Base-by-base conservation (phyloP, 1,139 yeast genomes). In the Candida dubliniensis region DNA sequence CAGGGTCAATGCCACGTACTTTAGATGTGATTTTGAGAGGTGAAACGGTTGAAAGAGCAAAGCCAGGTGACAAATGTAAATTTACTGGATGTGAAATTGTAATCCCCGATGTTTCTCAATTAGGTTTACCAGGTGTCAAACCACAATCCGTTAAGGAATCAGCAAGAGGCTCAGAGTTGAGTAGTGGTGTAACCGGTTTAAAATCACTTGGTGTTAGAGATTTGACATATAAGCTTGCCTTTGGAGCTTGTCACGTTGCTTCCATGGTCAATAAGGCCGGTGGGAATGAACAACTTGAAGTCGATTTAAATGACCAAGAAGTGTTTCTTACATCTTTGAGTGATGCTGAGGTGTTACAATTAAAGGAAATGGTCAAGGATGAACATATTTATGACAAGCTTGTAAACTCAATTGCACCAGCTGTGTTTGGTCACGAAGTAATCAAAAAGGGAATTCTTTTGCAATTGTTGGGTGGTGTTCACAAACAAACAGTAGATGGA, bases 1-100 rank as follows among this genome's bases (percentile, higher is more conserved):
- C 97, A 0, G 99, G 99, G 27, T 89, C 97, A 2, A 93, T 93
- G 99, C 99, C 99, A 31, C 80, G 99, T 63, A 93, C 98, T 8
- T 69, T 93, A 54, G 99, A 93, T 64, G 95, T 93, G 25, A 87
- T 93, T 45, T 69, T 93, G 45, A 77, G 99, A 58, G 99, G 99
- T 38, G 98, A 93, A 56, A 78, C 90, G 42, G 99, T 95, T 8
- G 99, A 93, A 63, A 78, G 91, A 53, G 98, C 98, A 2, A 95
- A 93, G 64, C 98, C 99, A 0, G 99, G 99, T 53, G 99, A 93
- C 64, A 87, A 90, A 63, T 89, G 97, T 68, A 82, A 83, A 54
- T 91, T 95, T 63, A 89, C 96, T 0, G 99, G 99, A 40, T 87
- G 96, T 1, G 95, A 90, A 60, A 90, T 95, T 48, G 99, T 93